Base-by-base conservation (phyloP, 2,329 filamentous ascomycete genomes). In the Aspergillus persii region DNA sequence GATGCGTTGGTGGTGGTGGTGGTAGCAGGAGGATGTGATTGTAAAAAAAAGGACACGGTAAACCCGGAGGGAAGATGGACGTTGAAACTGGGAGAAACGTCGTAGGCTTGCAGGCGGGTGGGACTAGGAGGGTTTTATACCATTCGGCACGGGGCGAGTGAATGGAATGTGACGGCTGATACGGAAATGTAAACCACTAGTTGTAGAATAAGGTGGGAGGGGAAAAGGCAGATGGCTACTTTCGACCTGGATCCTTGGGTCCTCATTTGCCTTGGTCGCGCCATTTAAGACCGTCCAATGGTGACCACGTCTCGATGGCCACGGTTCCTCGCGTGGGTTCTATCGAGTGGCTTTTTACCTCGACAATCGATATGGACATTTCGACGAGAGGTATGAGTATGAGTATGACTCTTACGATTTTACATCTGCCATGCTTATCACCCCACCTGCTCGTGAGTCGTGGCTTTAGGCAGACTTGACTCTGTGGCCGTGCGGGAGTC, bases 321-420 rank as follows among this genome's bases (percentile, higher is more conserved):
- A 47, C 44, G 15, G 6, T 27, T n/a, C 4, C 69, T 59, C 70
- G 81, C 81, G 69, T 39, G 33, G 9, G 15, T 39, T 39, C 36
- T 39, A 5, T 11, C 36, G 12, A n/a, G 36, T 15, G 36, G 36
- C 36, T 39, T 15, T 39, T 39, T 39, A 15, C 36, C 2, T 39
- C 36, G 15, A 39, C 36, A n/a, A 23, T 23, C 18, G 18, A 23
- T 23, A 23, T 23, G 18, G 18, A 23, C 18, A 23, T 23, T 23
- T 23, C 18, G 18, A 23, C 18, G 18, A 23, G 18, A 23, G 18
- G 18, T 23, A 23, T 23, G 18, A 23, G 18, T 23, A 23, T 23
- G 18, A 23, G 18, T 23, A 23, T 23, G 18, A 23, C 18, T 23
- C 18, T 18, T 47, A 47, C 44, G 12, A 47, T 12, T 8, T 47